Evolutionary conservation across 2,329 filamentous ascomycete species (phyloP).

Genomic region (Elsinoe australis): DNA sequence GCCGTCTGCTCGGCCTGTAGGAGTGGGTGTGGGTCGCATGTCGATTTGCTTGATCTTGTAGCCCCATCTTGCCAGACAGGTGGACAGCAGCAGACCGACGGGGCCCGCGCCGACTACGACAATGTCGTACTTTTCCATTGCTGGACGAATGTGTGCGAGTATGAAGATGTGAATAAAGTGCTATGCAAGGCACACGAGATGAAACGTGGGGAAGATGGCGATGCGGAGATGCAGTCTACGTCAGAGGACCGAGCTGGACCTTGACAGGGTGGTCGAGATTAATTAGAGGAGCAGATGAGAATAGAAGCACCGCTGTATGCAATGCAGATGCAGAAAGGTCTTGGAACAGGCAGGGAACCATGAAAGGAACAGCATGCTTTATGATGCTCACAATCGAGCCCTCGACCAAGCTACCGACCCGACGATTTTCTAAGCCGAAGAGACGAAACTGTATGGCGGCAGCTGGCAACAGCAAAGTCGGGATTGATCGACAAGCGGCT

Average conservation of each 20-base stretch:
- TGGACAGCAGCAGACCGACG: constrained; percentile 78
- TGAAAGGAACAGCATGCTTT: constrained; percentile 1
- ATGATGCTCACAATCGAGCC: background rate
- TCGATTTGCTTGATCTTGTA: constrained; percentile 95
- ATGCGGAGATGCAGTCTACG: background rate
- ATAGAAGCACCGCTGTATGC: too few species aligned
- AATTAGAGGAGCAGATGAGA: too few species aligned
- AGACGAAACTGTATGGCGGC: constrained; percentile 10
- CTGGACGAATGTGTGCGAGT: background rate
- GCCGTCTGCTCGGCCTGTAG: constrained; percentile 80
- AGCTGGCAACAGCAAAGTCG: constrained; percentile 11
- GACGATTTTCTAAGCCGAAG: constrained; percentile 14
- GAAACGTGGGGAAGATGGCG: constrained; percentile 5
- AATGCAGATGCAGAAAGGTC: background rate
- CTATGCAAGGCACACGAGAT: background rate
- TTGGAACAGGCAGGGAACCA: background rate
- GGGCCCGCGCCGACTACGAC: constrained; percentile 87
- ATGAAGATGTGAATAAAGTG: background rate
- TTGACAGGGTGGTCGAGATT: background rate
- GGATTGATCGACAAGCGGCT: constrained; percentile 16
- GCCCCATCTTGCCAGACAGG: constrained; percentile 82
- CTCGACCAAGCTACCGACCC: constrained; percentile 2
- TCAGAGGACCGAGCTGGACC: background rate
- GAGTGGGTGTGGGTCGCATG: constrained; percentile 76
- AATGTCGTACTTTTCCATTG: constrained; percentile 51